Percentiles rank a stretch among this genome's conserved stretches.
These are phyloP conservation scores for Pythium guiyangense DNA, from an alignment of 352 stramenopile species.

Conservation along the genomic window DNA sequence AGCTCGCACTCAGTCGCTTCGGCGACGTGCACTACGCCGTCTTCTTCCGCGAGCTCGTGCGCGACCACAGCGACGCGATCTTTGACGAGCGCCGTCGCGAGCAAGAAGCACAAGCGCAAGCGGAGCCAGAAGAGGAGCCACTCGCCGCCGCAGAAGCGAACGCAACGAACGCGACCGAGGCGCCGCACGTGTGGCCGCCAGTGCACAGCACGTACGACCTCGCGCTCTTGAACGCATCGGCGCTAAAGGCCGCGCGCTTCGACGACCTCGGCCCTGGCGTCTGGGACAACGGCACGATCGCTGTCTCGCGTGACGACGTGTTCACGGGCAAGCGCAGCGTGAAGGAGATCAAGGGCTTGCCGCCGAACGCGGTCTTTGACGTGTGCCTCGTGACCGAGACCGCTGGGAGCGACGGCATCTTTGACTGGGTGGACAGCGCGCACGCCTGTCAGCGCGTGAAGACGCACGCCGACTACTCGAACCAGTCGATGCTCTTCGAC, in stretches of 20 bases:
- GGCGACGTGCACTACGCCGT: conserved; percentile 73
- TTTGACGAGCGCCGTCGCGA: conserved; percentile 1
- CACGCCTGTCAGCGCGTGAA: conserved; percentile 38
- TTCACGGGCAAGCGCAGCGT: conserved; percentile 32
- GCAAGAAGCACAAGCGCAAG: conserved; percentile 2
- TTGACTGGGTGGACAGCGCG: conserved; percentile 33
- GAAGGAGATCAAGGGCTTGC: conserved; percentile 64
- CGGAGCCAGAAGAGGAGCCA: conserved; percentile 7
- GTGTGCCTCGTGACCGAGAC: conserved; percentile 74
- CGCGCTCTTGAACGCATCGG: conserved; percentile 27
- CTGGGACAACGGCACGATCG: conserved; percentile 73
- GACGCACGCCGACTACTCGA: conserved; percentile 78
- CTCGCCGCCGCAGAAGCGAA: not conserved
- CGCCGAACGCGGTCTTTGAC: conserved; percentile 65
- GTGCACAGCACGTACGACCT: conserved; percentile 40
- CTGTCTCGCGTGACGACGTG: conserved; percentile 64
- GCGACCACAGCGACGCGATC: conserved; percentile 22
- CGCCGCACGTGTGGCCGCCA: conserved; percentile 39
- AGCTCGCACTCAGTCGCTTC: conserved; percentile 51
- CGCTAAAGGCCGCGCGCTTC: conserved; percentile 47
- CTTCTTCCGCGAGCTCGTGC: conserved; percentile 57
- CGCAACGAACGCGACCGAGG: conserved; percentile 14
- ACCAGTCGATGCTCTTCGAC: conserved; percentile 61
- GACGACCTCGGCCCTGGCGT: conserved; percentile 59
- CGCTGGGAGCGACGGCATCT: conserved; percentile 56